Evolutionary conservation across 176 grass and related monocot species (phyloP), one percentile per base, ranked within the genome.

Genomic region (Raddia distichophylla): DNA sequence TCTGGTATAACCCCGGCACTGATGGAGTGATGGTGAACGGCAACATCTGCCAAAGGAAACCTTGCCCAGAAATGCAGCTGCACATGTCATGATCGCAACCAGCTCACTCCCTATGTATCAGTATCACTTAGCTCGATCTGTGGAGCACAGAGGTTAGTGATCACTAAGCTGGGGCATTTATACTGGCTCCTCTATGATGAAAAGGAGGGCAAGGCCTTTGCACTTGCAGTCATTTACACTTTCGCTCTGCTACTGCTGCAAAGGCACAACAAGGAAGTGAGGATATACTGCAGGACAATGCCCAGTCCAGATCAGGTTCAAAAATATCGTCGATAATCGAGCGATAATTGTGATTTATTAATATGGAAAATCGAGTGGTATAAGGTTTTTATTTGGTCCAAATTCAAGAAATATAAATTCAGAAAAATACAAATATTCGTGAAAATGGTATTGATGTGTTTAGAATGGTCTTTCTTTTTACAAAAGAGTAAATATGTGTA

Each of bases 61-160:
- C 49, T 63, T 87, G 84, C 84, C 75, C 80, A 48, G 84, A 18
- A 90, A 90, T 90, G 58, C 89, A 83, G 33, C 14, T 87, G 80
- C 69, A 70, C 80, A 87, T 83, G 61, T 86, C 18, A 43, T 51
- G 32, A 12, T 60, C 47, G 48, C 47, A 82, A 8, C 15, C 7
- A 20, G 18, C 11, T 40, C 13, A 8, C 27, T 37, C 69, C 13
- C 8, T 1, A 4, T 68, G 16, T 48, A 33, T n/a, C 8, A 35
- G 16, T 48, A 33, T n/a, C 8, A 35, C 17, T 51, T 20, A 22
- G 62, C n/a, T 59, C 27, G 3, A 3, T 86, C 12, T 3, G 6
- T 19, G 17, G 6, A 45, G 75, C 68, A 68, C 69, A 52, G 15
- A 68, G 7, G 17, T 59, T 66, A 40, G 10, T 17, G 60, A 67